phyloP scores from a whole-genome alignment of 352 stramenopile genomes.

The Phytopythium vexans region DNA sequence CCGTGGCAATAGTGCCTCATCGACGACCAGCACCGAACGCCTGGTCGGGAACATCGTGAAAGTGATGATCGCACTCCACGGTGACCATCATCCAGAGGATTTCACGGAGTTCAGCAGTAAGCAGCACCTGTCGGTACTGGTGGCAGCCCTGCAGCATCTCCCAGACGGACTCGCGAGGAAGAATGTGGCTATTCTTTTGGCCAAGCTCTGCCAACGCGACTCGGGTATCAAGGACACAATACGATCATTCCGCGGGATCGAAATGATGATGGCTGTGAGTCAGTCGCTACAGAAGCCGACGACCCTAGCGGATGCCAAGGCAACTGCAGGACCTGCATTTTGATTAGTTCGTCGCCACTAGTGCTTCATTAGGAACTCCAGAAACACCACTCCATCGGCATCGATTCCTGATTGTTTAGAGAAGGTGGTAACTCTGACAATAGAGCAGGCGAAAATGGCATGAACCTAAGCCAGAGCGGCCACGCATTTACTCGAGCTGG shows the following conservation, averaged over 20 bases:
- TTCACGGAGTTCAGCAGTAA: constrained; percentile 20
- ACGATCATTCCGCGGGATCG: constrained; percentile 61
- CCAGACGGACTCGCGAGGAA: constrained; percentile 55
- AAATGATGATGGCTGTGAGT: constrained; percentile 76
- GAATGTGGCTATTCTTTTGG: constrained; percentile 77
- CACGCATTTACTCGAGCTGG: constrained; percentile 36
- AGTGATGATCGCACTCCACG: constrained; percentile 52
- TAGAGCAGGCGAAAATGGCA: no score
- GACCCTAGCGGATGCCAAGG: not conserved
- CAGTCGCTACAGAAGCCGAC: constrained; percentile 33
- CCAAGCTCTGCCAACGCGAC: constrained; percentile 60
- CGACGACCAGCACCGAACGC: constrained; percentile 34
- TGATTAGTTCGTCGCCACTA: no score
- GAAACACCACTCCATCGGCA: no score
- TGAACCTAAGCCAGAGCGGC: no score
- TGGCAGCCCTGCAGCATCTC: constrained; percentile 40
- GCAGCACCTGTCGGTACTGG: constrained; percentile 25
- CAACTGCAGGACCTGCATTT: not conserved
- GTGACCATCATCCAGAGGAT: constrained; percentile 12
- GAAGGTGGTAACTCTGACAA: not conserved
- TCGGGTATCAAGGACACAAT: constrained; percentile 44
- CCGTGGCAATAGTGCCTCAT: not conserved
- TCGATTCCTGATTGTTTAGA: no score
- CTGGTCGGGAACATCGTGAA: constrained; percentile 68
- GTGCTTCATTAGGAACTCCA: no score